Percentiles rank a stretch among this genome's conserved stretches.
Evolutionary conservation across 1,284 basidiomycete species (phyloP).

Genomic region (Ganoderma resinaceum): DNA sequence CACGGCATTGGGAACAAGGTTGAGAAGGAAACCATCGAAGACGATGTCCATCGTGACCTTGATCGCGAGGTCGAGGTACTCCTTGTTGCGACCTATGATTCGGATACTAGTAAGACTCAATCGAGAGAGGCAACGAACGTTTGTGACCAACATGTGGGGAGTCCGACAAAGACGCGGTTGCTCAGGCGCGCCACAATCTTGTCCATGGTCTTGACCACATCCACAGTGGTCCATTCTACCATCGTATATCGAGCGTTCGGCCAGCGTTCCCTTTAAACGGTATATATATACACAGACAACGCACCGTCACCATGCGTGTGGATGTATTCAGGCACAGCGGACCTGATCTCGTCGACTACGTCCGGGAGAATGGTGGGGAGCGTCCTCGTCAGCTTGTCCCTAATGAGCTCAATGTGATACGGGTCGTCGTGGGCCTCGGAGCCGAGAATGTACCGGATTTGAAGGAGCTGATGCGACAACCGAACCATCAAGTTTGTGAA

Average conservation of each 20-base stretch:
- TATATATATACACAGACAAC: background rate
- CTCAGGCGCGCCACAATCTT: slow-evolving; percentile 32
- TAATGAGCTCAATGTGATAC: slow-evolving; percentile 38
- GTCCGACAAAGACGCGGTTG: slow-evolving; percentile 55
- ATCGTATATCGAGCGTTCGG: too few species aligned
- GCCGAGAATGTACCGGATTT: slow-evolving; percentile 31
- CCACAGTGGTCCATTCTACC: slow-evolving; percentile 17
- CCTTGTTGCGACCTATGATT: slow-evolving; percentile 21
- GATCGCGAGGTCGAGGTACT: slow-evolving; percentile 16
- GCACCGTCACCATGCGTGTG: slow-evolving; percentile 16
- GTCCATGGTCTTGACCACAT: slow-evolving; percentile 5
- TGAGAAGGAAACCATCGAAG: background rate
- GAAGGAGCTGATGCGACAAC: slow-evolving; percentile 23
- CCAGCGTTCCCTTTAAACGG: too few species aligned
- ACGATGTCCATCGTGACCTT: slow-evolving; percentile 15
- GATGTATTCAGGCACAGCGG: slow-evolving; percentile 30
- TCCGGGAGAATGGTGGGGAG: slow-evolving; percentile 31
- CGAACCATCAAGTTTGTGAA: background rate
- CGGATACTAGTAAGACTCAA: too few species aligned
- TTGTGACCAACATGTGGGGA: slow-evolving; percentile 33
- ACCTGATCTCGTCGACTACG: slow-evolving; percentile 37
- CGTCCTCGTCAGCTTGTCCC: slow-evolving; percentile 33
- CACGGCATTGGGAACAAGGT: background rate
- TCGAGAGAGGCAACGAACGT: too few species aligned
- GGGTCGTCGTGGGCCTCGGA: slow-evolving; percentile 23